Evolutionary conservation across 441 rosid species (phyloP), one percentile per base, ranked within the genome.

Genomic region (Syzygium syzygioides): DNA sequence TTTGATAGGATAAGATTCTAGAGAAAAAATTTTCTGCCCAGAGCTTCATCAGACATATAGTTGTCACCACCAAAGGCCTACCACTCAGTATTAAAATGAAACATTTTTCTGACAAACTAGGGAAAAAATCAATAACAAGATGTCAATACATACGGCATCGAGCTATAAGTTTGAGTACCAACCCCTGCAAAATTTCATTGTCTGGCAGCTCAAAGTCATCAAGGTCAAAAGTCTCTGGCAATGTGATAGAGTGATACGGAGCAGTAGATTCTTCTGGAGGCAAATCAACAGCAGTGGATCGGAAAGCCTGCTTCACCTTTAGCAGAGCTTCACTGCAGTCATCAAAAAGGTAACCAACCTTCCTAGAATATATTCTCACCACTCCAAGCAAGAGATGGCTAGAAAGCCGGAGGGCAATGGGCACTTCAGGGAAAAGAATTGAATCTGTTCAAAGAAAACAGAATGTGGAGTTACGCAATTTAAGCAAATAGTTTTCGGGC

Each of bases 191-290:
- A 52, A 96, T 93, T 89, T 97, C 99, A 92, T 94, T 96, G 88
- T 98, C 99, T 92, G 99, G 99, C 89, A 98, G 96, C 97, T 98
- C 99, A 94, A 98, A 98, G 90, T 98, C 99, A 93, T 97, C 99
- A 90, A 98, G 99, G 94, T 98, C 99, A 94, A 98, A 98, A 56
- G 99, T 98, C 96, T 98, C 99, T 4, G 99, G 99, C 95, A 98
- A 94, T 32, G 99, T 98, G 87, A 98, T 98, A 14, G 99, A 97
- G 92, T 97, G 99, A 91, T 98, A 98, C 4, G 99, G 99, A 62
- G 99, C 99, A 87, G 98, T 96, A 12, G 99, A 97, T 93, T 98
- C 99, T 91, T 98, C 99, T 17, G 99, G 99, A 3, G 99, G 99
- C 89, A 98, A 92, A 94, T 98, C 99, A 93, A 98, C 99, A 26